Evolutionary conservation across 345 rosid species (phyloP), one percentile per base, ranked within the genome.

Genomic region (Moricandia arvensis): DNA sequence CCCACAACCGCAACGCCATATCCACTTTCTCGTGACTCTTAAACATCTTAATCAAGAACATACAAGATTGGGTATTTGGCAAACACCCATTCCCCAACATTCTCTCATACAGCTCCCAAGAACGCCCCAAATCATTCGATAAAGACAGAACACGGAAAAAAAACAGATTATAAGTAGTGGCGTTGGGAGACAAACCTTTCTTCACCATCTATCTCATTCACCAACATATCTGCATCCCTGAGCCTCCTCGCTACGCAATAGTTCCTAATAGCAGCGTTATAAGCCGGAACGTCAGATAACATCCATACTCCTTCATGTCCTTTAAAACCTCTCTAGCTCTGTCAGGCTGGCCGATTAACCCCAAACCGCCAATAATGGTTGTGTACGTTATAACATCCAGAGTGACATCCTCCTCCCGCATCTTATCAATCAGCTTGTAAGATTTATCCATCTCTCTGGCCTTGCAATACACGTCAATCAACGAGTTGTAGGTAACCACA

Each of bases 321-420:
- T 85, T 87, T 76, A 93, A 68, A 35, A 89, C 37, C 41, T 79
- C 82, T 71, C 89, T 85, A 21, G 93, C 95, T 86, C 90, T 94
- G 83, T 94, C 98, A 59, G 96, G 97, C 83, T 90, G 98, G 51
- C 97, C 96, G 10, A 91, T 60, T 81, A 90, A 79, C n/a, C 98
- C 98, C 73, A 90, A 57, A 41, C 97, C 97, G 12, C 93, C 96
- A 3, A 93, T 88, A 2, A 91, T 68, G 66, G 85, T 87, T 0
- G 92, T 93, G 58, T 88, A 88, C 0, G 96, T 86, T 43, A 91
- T 84, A 59, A 91, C 95, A 82, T 94, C 98, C 0, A 96, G 93
- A 9, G 77, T 69, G 13, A 80, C 76, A 63, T 80, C 92, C 68
- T 87, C 90, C 47, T 85, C 81, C 0, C 84, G 84, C 97, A 94